Evolutionary conservation across 805 yeast species (phyloP).

Genomic region (Candida tammaniensis): DNA sequence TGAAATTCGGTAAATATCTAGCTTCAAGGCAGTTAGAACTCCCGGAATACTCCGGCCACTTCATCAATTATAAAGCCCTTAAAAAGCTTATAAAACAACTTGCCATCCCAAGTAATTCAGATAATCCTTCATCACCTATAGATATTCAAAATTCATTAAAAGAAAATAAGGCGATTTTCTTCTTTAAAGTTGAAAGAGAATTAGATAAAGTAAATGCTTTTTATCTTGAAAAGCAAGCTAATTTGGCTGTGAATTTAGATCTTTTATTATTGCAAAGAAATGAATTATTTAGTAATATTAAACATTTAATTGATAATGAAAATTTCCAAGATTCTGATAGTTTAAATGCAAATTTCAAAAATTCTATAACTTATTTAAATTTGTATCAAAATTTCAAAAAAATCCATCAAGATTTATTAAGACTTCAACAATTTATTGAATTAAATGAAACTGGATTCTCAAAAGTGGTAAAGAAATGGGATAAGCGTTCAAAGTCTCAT

Average conservation of each 20-base stretch:
- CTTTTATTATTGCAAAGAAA: conserved; percentile 70
- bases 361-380: conserved; percentile 75
- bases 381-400: conserved; percentile 86
- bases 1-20: conserved; percentile 94
- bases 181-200: conserved; percentile 89
- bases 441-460: conserved; percentile 94
- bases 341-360: conserved; percentile 43
- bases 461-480: conserved; percentile 97
- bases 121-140: conserved; percentile 18
- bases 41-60: conserved; percentile 92
- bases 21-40: conserved; percentile 92
- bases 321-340: conserved; percentile 11
- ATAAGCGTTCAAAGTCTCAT: conserved; percentile 90
- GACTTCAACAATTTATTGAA: conserved; percentile 91
- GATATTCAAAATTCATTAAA: conserved; percentile 54
- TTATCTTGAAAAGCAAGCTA: conserved; percentile 88
- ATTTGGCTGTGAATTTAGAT: conserved; percentile 75
- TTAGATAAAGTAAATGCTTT: conserved; percentile 93
- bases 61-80: conserved; percentile 90
- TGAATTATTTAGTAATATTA: conserved; percentile 36
- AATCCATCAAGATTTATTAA: conserved; percentile 81
- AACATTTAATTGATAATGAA: conserved; percentile 7
- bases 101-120: conserved; percentile 36
- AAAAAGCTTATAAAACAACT: conserved; percentile 88
- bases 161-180: conserved; percentile 86